Conservation (phyloP, 2,329 filamentous ascomycete genomes). For the Colletotrichum tabaci region DNA sequence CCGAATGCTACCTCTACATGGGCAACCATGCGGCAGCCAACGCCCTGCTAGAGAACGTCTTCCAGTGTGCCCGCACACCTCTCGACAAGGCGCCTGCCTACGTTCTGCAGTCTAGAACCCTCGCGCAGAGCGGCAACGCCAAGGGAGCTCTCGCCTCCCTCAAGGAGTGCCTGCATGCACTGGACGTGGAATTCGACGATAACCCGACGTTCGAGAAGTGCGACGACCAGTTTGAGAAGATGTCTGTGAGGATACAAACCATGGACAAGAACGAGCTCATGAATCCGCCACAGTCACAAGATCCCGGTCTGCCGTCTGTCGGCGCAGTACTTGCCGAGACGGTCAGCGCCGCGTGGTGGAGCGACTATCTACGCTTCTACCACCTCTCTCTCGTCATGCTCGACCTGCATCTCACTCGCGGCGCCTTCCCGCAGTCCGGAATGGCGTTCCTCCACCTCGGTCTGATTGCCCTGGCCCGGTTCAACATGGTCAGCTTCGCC, state of each 20-base stretch:
- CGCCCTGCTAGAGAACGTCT: constrained; percentile 78
- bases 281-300: constrained; percentile 58
- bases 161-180: constrained; percentile 77
- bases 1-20: constrained; percentile 88
- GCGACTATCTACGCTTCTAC: constrained; percentile 79
- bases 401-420: constrained; percentile 73
- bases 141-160: constrained; percentile 78
- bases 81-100: constrained; percentile 88
- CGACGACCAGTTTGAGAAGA: constrained; percentile 79
- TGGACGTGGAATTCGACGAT: constrained; percentile 77
- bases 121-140: constrained; percentile 81
- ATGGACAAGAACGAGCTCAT: constrained; percentile 67
- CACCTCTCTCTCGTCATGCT: constrained; percentile 78
- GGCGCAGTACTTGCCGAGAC: constrained; percentile 81
- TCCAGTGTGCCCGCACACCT: constrained; percentile 77
- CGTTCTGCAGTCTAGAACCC: constrained; percentile 85
- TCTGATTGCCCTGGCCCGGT: constrained; percentile 77
- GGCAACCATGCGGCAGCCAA: constrained; percentile 78
- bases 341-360: constrained; percentile 81
- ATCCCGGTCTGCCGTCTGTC: constrained; percentile 72
- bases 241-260: constrained; percentile 72
- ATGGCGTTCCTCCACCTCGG: constrained; percentile 78
- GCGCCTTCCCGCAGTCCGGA: constrained; percentile 78
- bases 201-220: constrained; percentile 82
- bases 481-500: constrained; percentile 79